Evolutionary conservation across 1,139 yeast species (phyloP).

Genomic region (Pichia sp.): DNA sequence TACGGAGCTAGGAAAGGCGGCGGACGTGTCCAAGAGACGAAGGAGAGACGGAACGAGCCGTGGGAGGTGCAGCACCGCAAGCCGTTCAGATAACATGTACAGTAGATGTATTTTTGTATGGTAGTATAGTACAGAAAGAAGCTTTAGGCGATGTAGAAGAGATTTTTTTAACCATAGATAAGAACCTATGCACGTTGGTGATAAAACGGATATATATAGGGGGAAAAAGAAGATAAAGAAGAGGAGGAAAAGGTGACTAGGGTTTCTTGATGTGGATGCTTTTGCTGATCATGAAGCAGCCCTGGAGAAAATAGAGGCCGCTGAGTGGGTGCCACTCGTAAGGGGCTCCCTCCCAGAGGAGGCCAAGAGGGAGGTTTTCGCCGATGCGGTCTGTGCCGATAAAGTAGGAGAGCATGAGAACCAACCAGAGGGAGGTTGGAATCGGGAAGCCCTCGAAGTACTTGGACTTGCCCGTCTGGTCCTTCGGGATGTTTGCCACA

Average conservation of each 20-base stretch:
- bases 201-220: not conserved
- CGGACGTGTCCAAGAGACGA: no score
- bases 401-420: slow-evolving; percentile 63
- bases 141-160: not conserved
- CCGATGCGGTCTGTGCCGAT: slow-evolving; percentile 45
- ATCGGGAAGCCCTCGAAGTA: slow-evolving; percentile 94
- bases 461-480: slow-evolving; percentile 72
- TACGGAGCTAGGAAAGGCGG: not conserved
- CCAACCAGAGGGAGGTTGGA: slow-evolving; percentile 80
- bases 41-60: not conserved
- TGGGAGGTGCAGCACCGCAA: slow-evolving; percentile 18
- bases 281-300: slow-evolving; percentile 89
- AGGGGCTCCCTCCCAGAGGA: slow-evolving; percentile 47
- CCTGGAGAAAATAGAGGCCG: slow-evolving; percentile 66
- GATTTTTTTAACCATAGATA: not conserved
- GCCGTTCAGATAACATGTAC: slow-evolving; percentile 15
- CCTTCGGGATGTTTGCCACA: slow-evolving; percentile 89
- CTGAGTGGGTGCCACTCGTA: slow-evolving; percentile 74
- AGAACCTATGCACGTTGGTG: not conserved
- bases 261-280: slow-evolving; percentile 88
- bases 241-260: slow-evolving; percentile 35
- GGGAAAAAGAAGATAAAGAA: not conserved
- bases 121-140: not conserved
- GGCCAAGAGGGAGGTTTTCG: slow-evolving; percentile 60
- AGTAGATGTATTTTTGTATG: no score